These are phyloP conservation scores for Exobasidium rhododendri DNA, from an alignment of 1,284 basidiomycete genomes.

Conservation along the genomic window DNA sequence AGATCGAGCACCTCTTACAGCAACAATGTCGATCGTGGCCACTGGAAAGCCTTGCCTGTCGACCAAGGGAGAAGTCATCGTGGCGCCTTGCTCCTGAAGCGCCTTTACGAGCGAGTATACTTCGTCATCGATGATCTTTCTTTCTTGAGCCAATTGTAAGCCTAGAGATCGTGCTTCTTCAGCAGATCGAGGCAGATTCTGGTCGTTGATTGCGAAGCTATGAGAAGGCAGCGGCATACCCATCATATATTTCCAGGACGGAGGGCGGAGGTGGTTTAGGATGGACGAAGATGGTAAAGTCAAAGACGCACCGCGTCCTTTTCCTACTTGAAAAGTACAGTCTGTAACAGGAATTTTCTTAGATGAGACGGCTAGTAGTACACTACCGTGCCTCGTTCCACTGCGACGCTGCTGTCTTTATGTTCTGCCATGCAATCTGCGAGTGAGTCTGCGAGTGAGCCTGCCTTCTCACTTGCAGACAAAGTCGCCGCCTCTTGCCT, in stretches of 20 bases:
- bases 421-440: too few relatives aligned
- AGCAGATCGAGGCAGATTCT: not conserved
- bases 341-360: too few relatives aligned
- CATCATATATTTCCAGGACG: too few relatives aligned
- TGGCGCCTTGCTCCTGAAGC: conserved; percentile 26
- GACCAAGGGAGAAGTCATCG: conserved; percentile 28
- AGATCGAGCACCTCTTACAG: conserved; percentile 32
- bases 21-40: conserved; percentile 34
- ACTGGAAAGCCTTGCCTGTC: conserved; percentile 41
- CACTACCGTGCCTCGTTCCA: too few relatives aligned
- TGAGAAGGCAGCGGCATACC: not conserved
- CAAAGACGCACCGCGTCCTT: too few relatives aligned
- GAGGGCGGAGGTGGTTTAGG: too few relatives aligned
- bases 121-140: conserved; percentile 21
- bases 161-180: conserved; percentile 1
- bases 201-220: not conserved
- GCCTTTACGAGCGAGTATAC: conserved; percentile 26
- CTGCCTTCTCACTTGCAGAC: conserved; percentile 8
- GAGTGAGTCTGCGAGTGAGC: too few relatives aligned
- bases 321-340: too few relatives aligned
- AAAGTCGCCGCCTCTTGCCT: conserved; percentile 20
- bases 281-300: too few relatives aligned
- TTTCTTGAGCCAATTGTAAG: conserved; percentile 12
- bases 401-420: too few relatives aligned
- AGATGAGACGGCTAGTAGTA: too few relatives aligned